Evolutionary conservation across 202 grass and related monocot genomes (phyloP).

Genomic region (Cymbopogon flexuosus): DNA sequence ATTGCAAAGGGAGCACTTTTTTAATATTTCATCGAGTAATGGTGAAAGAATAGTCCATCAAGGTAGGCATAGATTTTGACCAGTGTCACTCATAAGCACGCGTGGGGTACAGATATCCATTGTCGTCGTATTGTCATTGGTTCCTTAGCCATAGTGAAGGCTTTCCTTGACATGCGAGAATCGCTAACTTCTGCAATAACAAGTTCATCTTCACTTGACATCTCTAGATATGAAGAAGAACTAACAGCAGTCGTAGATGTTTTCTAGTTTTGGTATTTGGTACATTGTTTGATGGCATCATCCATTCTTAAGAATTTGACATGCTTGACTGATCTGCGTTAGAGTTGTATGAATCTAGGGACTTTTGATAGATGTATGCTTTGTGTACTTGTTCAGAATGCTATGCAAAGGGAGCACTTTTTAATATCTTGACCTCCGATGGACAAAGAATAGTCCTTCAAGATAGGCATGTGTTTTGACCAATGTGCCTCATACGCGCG

Average conservation of each 20-base stretch:
- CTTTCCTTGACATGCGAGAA: conserved; percentile 22
- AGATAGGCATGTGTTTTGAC: too few species aligned
- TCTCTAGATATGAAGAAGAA: conserved; percentile 31
- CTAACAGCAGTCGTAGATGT: conserved; percentile 35
- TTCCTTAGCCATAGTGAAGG: not conserved
- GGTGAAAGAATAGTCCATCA: too few species aligned
- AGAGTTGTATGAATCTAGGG: too few species aligned
- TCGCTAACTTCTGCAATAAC: conserved; percentile 20
- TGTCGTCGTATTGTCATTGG: conserved; percentile 8
- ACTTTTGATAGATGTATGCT: too few species aligned
- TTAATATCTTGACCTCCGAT: not conserved
- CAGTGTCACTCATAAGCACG: too few species aligned
- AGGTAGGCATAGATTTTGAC: too few species aligned
- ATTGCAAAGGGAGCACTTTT: too few species aligned
- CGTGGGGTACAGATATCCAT: not conserved
- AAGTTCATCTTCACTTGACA: conserved; percentile 31
- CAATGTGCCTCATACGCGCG: too few species aligned
- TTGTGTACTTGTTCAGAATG: conserved; percentile 38
- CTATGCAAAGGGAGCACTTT: conserved; percentile 28
- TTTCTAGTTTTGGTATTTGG: conserved; percentile 30
- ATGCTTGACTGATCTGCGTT: conserved; percentile 33
- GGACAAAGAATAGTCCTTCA: too few species aligned
- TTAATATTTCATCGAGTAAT: too few species aligned
- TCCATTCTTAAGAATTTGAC: conserved; percentile 40
- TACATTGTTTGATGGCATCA: conserved; percentile 21